A percentile compares a stretch with the other conserved stretches of the same genome.
Evolutionary conservation across 2,329 filamentous ascomycete species (phyloP).

Genomic region (Paracamarosporium sp.): DNA sequence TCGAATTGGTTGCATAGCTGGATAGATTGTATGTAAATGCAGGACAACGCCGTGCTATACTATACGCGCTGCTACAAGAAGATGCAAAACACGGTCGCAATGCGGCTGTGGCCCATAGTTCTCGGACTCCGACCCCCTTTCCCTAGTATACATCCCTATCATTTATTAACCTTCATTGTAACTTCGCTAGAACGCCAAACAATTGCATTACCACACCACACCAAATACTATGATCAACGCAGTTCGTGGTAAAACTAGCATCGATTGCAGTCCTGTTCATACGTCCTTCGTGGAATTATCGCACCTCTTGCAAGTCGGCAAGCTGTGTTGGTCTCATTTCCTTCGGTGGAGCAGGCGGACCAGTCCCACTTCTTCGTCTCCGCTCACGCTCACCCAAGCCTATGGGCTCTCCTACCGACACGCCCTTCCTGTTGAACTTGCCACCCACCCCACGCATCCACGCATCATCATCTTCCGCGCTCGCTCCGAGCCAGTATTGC

Average conservation of each 20-base stretch:
- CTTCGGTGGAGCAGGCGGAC: constrained; percentile 53
- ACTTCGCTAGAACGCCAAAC: not conserved
- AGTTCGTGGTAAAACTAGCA: no score
- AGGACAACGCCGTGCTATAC: constrained; percentile 6
- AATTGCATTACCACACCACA: not conserved
- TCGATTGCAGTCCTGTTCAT: no score
- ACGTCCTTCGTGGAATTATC: constrained; percentile 11
- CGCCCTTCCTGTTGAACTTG: constrained; percentile 61
- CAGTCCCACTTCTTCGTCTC: constrained; percentile 67
- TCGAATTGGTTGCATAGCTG: not conserved
- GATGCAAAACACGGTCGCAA: not conserved
- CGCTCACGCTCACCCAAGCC: constrained; percentile 64
- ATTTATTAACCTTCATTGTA: not conserved
- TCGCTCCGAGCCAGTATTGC: constrained; percentile 80
- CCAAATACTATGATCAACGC: not conserved
- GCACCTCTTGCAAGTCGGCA: constrained; percentile 22
- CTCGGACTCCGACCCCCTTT: not conserved
- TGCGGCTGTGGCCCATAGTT: not conserved
- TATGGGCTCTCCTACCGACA: constrained; percentile 47
- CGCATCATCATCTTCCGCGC: constrained; percentile 61
- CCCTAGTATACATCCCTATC: not conserved
- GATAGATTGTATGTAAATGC: not conserved
- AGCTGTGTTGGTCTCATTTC: constrained; percentile 19
- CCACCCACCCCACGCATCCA: constrained; percentile 72
- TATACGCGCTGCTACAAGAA: not conserved